These are phyloP conservation scores for button mushroom (Agaricus bisporus) DNA, from an alignment of 768 basidiomycete species.

Conservation along the genomic window DNA sequence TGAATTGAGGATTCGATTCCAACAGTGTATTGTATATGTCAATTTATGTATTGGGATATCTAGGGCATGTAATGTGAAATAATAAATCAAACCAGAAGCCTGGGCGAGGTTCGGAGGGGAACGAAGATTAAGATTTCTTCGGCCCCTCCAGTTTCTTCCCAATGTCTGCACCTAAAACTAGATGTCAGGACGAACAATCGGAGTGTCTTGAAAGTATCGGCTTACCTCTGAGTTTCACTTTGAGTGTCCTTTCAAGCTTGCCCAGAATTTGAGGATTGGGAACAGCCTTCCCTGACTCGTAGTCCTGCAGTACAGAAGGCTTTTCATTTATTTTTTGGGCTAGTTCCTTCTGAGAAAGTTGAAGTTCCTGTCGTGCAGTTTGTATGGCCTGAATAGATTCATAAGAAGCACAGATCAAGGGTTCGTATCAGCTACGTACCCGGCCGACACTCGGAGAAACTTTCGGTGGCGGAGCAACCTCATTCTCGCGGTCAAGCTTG, in stretches of 20 bases:
- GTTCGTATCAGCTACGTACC: constrained; percentile 33
- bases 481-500: constrained; percentile 92
- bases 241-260: constrained; percentile 83
- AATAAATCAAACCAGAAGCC: not conserved
- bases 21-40: not conserved
- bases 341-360: constrained; percentile 86
- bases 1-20: not conserved
- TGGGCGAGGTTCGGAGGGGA: constrained; percentile 2
- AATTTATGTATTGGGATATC: constrained; percentile 2
- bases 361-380: constrained; percentile 68
- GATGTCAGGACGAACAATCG: constrained; percentile 8
- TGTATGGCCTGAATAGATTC: constrained; percentile 61
- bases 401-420: not conserved
- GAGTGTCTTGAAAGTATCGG: constrained; percentile 5
- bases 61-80: not conserved
- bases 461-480: constrained; percentile 88
- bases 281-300: constrained; percentile 83
- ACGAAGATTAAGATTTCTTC: constrained; percentile 42
- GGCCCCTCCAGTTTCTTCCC: constrained; percentile 80
- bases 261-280: constrained; percentile 82
- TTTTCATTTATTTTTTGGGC: constrained; percentile 94
- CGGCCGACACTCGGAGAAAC: constrained; percentile 67
- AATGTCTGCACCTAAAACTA: constrained; percentile 60
- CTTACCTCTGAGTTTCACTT: constrained; percentile 86
- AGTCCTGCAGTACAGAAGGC: constrained; percentile 81